Evolutionary conservation across 208 protist genomes (phyloP).

Genomic region (Leishmania braziliensis): DNA sequence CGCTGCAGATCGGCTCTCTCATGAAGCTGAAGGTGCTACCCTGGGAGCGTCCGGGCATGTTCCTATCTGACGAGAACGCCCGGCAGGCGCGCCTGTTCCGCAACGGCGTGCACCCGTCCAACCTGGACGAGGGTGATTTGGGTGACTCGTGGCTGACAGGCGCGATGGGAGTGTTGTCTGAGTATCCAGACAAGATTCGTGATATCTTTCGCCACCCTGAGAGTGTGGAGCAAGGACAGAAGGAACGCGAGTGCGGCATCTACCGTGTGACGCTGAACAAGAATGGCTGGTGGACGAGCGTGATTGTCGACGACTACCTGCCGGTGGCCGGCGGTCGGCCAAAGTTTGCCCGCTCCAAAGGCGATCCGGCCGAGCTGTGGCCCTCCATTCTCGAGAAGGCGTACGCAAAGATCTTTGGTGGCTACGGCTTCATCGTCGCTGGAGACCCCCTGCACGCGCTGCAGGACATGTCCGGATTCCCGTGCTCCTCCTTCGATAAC

Average conservation of each 20-base stretch:
- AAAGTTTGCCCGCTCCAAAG: constrained; percentile 64
- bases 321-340: constrained; percentile 60
- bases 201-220: constrained; percentile 76
- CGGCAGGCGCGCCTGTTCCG: constrained; percentile 75
- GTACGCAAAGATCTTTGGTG: constrained; percentile 87
- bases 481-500: constrained; percentile 74
- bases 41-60: constrained; percentile 83
- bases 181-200: constrained; percentile 68
- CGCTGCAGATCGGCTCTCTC: constrained; percentile 65
- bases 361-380: constrained; percentile 82
- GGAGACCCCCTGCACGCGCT: constrained; percentile 79
- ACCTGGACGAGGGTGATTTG: constrained; percentile 81
- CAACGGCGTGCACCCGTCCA: constrained; percentile 69
- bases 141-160: constrained; percentile 85
- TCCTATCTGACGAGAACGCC: constrained; percentile 70
- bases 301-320: constrained; percentile 90
- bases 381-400: constrained; percentile 85
- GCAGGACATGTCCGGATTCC: constrained; percentile 79
- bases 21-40: constrained; percentile 69
- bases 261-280: constrained; percentile 88
- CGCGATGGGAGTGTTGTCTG: constrained; percentile 62
- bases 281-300: constrained; percentile 88
- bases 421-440: constrained; percentile 77
- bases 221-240: constrained; percentile 49
- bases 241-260: constrained; percentile 56